Evolutionary conservation across 371 early-diverging fungal genomes (phyloP).

Genomic region (Apophysomyces trapeziformis): DNA sequence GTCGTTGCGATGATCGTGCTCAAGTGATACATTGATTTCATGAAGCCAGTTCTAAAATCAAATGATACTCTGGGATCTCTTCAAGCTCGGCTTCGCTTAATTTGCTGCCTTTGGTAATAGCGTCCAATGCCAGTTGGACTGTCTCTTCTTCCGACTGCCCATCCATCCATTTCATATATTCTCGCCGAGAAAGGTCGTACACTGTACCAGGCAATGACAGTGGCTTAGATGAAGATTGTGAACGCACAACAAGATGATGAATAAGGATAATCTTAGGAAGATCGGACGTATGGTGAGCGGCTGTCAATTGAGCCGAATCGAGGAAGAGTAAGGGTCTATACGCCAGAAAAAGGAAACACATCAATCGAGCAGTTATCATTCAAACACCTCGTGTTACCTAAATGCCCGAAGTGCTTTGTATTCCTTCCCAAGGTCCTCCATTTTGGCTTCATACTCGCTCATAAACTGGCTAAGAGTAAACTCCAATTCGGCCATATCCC

Average conservation of each 20-base stretch:
- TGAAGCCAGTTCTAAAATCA: constrained; percentile 28
- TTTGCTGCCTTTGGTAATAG: constrained; percentile 37
- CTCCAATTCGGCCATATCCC: constrained; percentile 77
- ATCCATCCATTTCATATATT: constrained; percentile 70
- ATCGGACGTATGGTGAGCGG: constrained; percentile 53
- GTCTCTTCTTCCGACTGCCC: constrained; percentile 53
- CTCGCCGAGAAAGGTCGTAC: constrained; percentile 58
- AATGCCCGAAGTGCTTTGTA: constrained; percentile 65
- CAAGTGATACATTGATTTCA: background rate
- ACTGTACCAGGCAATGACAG: constrained; percentile 59
- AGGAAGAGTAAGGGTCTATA: constrained; percentile 58
- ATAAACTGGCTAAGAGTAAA: constrained; percentile 62
- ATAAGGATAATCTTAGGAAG: constrained; percentile 51
- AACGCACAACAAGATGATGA: constrained; percentile 66
- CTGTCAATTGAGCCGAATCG: constrained; percentile 57
- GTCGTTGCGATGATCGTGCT: too few species aligned
- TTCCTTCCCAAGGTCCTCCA: constrained; percentile 58
- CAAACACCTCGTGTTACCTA: constrained; percentile 32
- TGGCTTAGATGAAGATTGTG: constrained; percentile 33
- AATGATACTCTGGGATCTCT: constrained; percentile 37
- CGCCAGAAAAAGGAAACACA: background rate
- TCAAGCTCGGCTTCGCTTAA: constrained; percentile 25
- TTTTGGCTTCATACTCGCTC: constrained; percentile 54
- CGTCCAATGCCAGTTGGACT: constrained; percentile 36
- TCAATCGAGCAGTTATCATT: background rate